A percentile compares a stretch with the other conserved stretches of the same genome.
Evolutionary conservation across 2,329 filamentous ascomycete species (phyloP).

Genomic region (Nothopassalora personata): DNA sequence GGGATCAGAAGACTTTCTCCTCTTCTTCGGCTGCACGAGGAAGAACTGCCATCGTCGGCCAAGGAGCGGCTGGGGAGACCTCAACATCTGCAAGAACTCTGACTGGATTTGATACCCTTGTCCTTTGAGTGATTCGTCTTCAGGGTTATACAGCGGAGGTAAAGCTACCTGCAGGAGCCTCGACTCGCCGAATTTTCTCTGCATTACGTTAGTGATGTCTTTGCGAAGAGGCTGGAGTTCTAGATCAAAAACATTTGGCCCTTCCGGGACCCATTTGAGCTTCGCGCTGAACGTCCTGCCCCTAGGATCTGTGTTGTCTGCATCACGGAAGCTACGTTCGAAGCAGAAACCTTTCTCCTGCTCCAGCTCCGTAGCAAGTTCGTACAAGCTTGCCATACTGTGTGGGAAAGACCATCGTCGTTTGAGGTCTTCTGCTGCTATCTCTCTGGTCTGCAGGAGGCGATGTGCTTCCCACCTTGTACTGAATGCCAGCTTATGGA

Average conservation of each 20-base stretch:
- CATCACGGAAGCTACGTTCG: constrained; percentile 1
- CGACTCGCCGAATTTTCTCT: constrained; percentile 33
- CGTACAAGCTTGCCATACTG: constrained; percentile 8
- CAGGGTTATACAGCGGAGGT: constrained; percentile 27
- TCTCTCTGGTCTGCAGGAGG: constrained; percentile 14
- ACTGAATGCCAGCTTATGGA: constrained; percentile 14
- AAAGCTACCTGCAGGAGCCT: constrained; percentile 40
- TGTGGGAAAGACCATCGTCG: constrained; percentile 6
- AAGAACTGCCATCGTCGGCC: constrained; percentile 40
- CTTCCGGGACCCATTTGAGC: constrained; percentile 9
- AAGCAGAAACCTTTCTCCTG: neutral
- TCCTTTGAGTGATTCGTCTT: neutral
- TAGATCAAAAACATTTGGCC: constrained; percentile 20
- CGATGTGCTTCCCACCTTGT: constrained; percentile 21
- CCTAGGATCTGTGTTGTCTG: constrained; percentile 3
- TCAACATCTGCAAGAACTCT: constrained; percentile 34
- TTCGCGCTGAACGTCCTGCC: constrained; percentile 10
- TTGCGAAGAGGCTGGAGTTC: constrained; percentile 16
- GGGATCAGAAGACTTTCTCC: constrained; percentile 10
- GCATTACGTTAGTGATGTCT: constrained; percentile 22
- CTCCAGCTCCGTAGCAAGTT: neutral
- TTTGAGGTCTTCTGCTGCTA: constrained; percentile 10
- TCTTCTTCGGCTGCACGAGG: constrained; percentile 33
- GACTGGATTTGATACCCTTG: constrained; percentile 17
- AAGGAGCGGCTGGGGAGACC: constrained; percentile 35